phyloP scores from a whole-genome alignment of 2,329 filamentous ascomycete genomes.

The Didymosphaeria variabile region DNA sequence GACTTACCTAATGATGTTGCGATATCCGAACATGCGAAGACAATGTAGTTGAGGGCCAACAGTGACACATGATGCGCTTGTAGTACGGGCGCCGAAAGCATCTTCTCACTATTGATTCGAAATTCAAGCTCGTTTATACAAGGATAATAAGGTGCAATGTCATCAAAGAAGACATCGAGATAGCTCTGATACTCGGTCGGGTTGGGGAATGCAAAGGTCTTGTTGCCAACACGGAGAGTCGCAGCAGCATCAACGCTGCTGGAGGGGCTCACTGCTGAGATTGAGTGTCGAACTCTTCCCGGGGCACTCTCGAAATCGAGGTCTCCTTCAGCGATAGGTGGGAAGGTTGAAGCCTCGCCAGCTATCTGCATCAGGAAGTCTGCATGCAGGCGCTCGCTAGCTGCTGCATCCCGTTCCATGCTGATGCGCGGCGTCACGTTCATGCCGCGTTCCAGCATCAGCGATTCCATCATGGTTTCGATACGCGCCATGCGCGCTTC shows the following conservation, averaged over 20 bases:
- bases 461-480: conserved; percentile 46
- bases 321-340: conserved; percentile 25
- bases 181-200: conserved; percentile 34
- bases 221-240: conserved; percentile 30
- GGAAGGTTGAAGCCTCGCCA: conserved; percentile 33
- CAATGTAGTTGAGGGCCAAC: conserved; percentile 41
- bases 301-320: conserved; percentile 23
- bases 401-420: conserved; percentile 37
- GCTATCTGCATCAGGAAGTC: conserved; percentile 32
- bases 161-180: conserved; percentile 38
- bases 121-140: conserved; percentile 44
- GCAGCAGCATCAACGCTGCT: conserved; percentile 18
- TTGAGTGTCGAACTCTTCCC: conserved; percentile 17
- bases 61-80: conserved; percentile 32
- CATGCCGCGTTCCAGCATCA: conserved; percentile 42
- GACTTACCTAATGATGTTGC: conserved; percentile 12
- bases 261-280: conserved; percentile 16
- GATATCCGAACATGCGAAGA: conserved; percentile 38
- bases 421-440: conserved; percentile 34
- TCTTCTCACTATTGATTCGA: conserved; percentile 29
- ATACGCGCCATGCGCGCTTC: conserved; percentile 47
- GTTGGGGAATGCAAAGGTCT: conserved; percentile 32
- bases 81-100: conserved; percentile 32
- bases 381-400: conserved; percentile 27
- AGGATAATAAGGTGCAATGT: conserved; percentile 37